Evolutionary conservation across 768 basidiomycete species (phyloP).

Genomic region (Auriscalpium vulgare): DNA sequence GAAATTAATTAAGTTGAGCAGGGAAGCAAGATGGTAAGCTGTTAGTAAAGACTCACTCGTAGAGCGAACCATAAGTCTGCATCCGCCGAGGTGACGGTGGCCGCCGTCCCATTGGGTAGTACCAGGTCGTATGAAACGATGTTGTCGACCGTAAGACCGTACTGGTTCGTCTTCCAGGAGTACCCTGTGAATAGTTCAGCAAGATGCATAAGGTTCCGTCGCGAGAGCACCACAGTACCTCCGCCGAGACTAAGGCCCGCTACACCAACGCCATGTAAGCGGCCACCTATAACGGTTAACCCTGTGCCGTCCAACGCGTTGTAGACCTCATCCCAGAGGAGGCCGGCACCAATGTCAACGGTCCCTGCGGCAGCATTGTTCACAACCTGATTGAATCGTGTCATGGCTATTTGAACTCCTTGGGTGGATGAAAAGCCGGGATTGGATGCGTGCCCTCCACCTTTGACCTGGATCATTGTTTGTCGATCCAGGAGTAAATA

Average conservation of each 20-base stretch:
- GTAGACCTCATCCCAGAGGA: conserved; percentile 22
- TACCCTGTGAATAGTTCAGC: conserved; percentile 16
- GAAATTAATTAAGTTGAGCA: no score
- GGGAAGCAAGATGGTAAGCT: no score
- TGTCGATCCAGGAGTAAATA: no score
- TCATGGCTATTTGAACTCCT: conserved; percentile 20
- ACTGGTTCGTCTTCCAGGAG: conserved; percentile 19
- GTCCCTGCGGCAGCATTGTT: conserved; percentile 3
- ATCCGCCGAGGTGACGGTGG: background rate
- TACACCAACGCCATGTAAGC: conserved; percentile 17
- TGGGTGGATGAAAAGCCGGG: conserved; percentile 20
- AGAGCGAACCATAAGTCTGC: conserved; percentile 9
- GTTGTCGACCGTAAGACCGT: conserved; percentile 22
- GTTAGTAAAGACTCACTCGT: background rate
- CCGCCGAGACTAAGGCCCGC: conserved; percentile 9
- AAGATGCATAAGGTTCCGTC: background rate
- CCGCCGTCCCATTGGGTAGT: conserved; percentile 20
- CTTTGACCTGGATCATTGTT: conserved; percentile 10
- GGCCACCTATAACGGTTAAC: conserved; percentile 18
- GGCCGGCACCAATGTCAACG: conserved; percentile 16
- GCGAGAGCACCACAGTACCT: no score
- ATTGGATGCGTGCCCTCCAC: conserved; percentile 19
- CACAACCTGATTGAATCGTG: conserved; percentile 10
- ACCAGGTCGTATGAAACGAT: conserved; percentile 21
- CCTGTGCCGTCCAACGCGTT: conserved; percentile 9